Conservation (phyloP, 169 alveolate species). For the Plasmodium coatneyi region DNA sequence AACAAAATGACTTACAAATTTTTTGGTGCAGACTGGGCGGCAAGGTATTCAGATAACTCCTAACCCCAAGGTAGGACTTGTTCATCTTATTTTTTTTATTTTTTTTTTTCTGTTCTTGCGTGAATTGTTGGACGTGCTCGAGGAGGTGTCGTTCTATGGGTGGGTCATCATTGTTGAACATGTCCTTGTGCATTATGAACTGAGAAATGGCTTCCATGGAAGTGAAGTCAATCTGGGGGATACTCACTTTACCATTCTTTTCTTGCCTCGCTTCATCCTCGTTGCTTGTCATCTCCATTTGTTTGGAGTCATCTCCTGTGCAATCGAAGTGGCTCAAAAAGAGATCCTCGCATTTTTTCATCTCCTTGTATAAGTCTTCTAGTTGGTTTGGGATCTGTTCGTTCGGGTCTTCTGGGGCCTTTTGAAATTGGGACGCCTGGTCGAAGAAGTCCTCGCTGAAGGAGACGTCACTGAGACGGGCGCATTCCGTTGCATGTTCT, state of each 20-base stretch:
- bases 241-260: neutral
- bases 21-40: slow-evolving; percentile 55
- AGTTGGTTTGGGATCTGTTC: neutral
- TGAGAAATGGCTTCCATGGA: slow-evolving; percentile 27
- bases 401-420: slow-evolving; percentile 32
- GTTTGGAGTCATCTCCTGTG: slow-evolving; percentile 19
- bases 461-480: neutral
- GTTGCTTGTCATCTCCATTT: neutral
- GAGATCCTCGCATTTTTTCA: slow-evolving; percentile 39
- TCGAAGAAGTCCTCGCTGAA: slow-evolving; percentile 28
- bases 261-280: neutral
- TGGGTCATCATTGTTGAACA: neutral
- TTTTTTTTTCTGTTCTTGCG: slow-evolving; percentile 38
- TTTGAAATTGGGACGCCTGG: slow-evolving; percentile 52
- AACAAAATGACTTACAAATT: slow-evolving; percentile 16
- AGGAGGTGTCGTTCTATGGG: neutral
- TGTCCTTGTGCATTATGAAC: neutral
- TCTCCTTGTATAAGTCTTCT: slow-evolving; percentile 50
- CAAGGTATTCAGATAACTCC: slow-evolving; percentile 22
- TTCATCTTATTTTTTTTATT: slow-evolving; percentile 61
- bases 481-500: neutral
- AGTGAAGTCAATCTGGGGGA: slow-evolving; percentile 12
- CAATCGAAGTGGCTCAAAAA: slow-evolving; percentile 33
- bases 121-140: slow-evolving; percentile 15
- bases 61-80: slow-evolving; percentile 14